Percentiles rank a stretch among this genome's conserved stretches.
These are phyloP conservation scores for Sphaerulina musiva DNA, from an alignment of 2,329 filamentous ascomycete species.

Conservation along the genomic window DNA sequence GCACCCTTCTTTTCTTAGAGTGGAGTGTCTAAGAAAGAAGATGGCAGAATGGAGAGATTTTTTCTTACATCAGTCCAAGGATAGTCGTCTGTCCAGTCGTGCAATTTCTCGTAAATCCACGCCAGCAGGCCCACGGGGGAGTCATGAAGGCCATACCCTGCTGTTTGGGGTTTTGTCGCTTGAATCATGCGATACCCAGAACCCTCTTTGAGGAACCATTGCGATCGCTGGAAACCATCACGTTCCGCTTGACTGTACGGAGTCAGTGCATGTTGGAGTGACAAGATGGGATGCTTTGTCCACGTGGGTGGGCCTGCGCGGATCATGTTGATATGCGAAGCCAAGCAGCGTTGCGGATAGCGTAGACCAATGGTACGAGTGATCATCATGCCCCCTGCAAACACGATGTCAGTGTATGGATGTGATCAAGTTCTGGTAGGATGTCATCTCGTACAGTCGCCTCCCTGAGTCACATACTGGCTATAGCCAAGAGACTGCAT, in stretches of 20 bases:
- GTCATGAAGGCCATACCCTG: conserved; percentile 63
- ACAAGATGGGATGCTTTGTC: conserved; percentile 50
- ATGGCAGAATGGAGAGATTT: no score
- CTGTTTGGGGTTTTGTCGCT: conserved; percentile 63
- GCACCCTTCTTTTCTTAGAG: no score
- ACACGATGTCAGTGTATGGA: background rate
- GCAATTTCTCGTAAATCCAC: conserved; percentile 77
- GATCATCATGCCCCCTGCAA: conserved; percentile 43
- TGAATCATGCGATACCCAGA: conserved; percentile 56
- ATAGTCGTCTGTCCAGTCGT: conserved; percentile 68
- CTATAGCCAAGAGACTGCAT: conserved; percentile 57
- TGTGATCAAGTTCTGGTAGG: background rate
- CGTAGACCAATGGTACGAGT: conserved; percentile 55
- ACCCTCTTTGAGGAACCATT: conserved; percentile 55
- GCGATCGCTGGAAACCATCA: conserved; percentile 46
- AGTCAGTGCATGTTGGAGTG: conserved; percentile 50
- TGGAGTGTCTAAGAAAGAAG: no score
- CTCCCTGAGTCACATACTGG: conserved; percentile 53
- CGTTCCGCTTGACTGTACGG: conserved; percentile 50
- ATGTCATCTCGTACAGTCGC: conserved; percentile 37
- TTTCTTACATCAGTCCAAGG: conserved; percentile 54
- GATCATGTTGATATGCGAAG: conserved; percentile 41
- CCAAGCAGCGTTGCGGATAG: conserved; percentile 52
- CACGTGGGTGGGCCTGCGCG: conserved; percentile 46
- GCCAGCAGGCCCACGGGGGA: conserved; percentile 63